These are phyloP conservation scores for Geotrichum carabidarum DNA, from an alignment of 1,139 yeast genomes.

Conservation along the genomic window DNA sequence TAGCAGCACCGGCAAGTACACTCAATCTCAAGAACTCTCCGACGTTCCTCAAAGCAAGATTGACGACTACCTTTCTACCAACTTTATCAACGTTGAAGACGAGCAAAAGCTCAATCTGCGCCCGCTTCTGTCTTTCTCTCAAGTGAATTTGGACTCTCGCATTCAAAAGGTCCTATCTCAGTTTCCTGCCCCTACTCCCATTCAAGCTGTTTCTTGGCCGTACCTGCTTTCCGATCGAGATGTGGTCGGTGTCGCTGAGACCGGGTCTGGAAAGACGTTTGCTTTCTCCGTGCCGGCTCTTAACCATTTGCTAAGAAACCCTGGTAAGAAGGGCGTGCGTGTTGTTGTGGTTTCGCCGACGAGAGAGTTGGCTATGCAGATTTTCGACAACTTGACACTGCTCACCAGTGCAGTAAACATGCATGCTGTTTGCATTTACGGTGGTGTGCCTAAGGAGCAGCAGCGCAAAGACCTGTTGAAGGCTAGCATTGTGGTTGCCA, in stretches of 20 bases:
- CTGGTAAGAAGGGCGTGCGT: constrained; percentile 47
- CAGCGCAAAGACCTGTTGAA: constrained; percentile 65
- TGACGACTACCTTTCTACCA: constrained; percentile 57
- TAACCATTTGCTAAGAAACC: constrained; percentile 47
- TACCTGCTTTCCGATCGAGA: constrained; percentile 73
- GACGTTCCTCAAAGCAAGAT: constrained; percentile 48
- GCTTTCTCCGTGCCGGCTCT: constrained; percentile 99
- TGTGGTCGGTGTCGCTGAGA: constrained; percentile 96
- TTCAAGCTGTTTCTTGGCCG: constrained; percentile 98
- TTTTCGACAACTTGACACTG: constrained; percentile 71
- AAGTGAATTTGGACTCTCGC: constrained; percentile 52
- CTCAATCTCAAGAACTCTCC: constrained; percentile 14
- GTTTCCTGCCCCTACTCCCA: constrained; percentile 91
- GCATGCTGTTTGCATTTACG: constrained; percentile 81
- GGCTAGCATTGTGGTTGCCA: constrained; percentile 82
- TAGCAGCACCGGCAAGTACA: constrained; percentile 9
- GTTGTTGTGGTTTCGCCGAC: constrained; percentile 93
- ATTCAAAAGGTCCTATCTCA: constrained; percentile 56
- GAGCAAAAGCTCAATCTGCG: constrained; percentile 46
- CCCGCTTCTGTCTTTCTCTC: constrained; percentile 69
- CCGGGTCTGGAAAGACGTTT: constrained; percentile 96
- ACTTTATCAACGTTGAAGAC: constrained; percentile 80
- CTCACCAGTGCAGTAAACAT: constrained; percentile 60
- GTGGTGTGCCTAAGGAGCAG: constrained; percentile 95
- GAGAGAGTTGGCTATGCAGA: constrained; percentile 93